Conservation (phyloP, 352 stramenopile species). For the Pythium rhizo-oryzae region DNA sequence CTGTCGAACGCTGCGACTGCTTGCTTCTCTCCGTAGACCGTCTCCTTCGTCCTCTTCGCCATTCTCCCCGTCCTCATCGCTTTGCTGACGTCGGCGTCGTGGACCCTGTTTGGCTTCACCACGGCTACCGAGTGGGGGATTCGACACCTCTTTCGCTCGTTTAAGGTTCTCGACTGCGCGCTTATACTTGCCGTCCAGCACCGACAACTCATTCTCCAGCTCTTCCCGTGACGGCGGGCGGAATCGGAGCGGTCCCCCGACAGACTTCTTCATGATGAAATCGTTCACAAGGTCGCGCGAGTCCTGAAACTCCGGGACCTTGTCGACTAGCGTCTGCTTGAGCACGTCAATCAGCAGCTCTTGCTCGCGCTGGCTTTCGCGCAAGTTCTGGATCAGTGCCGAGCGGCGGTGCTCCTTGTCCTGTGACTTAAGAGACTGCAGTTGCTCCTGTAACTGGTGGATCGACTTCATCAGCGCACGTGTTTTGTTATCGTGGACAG, state of each 20-base stretch:
- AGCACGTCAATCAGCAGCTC: constrained; percentile 88
- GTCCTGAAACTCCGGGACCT: constrained; percentile 65
- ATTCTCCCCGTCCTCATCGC: constrained; percentile 25
- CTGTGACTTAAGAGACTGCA: constrained; percentile 72
- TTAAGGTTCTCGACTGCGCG: constrained; percentile 63
- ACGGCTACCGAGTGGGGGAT: not conserved
- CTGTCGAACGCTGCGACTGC: not conserved
- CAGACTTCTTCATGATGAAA: constrained; percentile 82
- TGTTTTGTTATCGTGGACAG: constrained; percentile 74
- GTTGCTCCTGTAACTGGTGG: constrained; percentile 76
- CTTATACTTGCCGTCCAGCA: constrained; percentile 76
- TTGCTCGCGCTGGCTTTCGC: constrained; percentile 76
- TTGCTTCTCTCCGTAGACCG: not conserved
- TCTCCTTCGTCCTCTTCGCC: constrained; percentile 20
- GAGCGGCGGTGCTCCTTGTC: constrained; percentile 88
- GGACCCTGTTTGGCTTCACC: constrained; percentile 12
- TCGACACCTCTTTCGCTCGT: constrained; percentile 32
- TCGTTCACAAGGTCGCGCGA: constrained; percentile 78
- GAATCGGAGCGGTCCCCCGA: constrained; percentile 79
- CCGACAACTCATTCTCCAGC: constrained; percentile 80
- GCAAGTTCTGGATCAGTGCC: constrained; percentile 81
- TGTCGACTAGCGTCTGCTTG: constrained; percentile 74
- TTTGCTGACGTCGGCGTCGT: constrained; percentile 31
- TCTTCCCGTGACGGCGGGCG: constrained; percentile 86
- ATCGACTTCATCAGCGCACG: constrained; percentile 88